Evolutionary conservation across 139 green algal genomes (phyloP).

Genomic region (Micromonas commoda): DNA sequence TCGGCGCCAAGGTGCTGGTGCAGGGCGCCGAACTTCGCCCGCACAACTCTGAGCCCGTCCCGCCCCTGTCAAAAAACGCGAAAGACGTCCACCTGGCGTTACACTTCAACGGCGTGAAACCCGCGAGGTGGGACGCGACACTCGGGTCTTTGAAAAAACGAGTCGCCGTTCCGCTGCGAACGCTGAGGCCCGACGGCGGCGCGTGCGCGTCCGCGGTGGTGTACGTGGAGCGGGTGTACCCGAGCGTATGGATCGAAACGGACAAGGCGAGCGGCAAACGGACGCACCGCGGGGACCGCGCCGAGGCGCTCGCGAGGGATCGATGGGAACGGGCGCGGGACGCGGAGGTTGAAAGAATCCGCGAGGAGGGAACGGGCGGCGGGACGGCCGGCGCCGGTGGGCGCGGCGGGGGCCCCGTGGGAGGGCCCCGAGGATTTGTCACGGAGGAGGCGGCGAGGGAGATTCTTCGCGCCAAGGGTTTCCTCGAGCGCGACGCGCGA

Average conservation of each 20-base stretch:
- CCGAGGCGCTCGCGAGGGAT: not conserved
- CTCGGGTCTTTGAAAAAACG: not conserved
- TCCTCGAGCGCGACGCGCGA: not conserved
- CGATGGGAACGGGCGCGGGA: not conserved
- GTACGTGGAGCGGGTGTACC: not conserved
- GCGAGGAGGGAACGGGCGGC: too few species aligned
- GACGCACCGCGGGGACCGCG: not conserved
- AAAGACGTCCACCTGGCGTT: not conserved
- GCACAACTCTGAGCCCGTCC: not conserved
- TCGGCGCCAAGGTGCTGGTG: not conserved
- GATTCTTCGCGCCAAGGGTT: not conserved
- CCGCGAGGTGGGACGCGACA: conserved; percentile 3
- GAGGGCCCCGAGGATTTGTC: too few species aligned
- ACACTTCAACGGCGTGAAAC: not conserved
- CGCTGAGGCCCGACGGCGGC: not conserved
- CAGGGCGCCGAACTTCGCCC: not conserved
- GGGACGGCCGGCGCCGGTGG: too few species aligned
- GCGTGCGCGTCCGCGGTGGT: not conserved
- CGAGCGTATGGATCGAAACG: not conserved
- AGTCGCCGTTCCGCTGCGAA: not conserved
- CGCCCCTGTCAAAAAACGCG: not conserved
- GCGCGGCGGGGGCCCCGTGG: too few species aligned
- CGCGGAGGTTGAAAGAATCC: not conserved
- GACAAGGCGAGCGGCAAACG: not conserved
- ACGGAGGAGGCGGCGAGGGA: not conserved